Conservation (phyloP, 306 rosid genomes). For the Hippophae gyantsensis region DNA sequence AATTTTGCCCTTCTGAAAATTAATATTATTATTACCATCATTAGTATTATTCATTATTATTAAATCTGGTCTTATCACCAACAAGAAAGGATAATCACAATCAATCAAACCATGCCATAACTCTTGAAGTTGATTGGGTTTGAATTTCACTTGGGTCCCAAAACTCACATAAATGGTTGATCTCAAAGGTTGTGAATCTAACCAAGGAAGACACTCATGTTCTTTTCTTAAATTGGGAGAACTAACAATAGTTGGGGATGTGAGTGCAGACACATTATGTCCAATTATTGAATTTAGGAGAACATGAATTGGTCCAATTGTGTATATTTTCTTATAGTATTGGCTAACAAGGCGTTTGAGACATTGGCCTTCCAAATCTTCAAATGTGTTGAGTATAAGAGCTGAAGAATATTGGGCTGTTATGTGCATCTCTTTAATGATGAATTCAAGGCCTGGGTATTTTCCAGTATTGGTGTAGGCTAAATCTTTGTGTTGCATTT, state of each 20-base stretch:
- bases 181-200: neutral
- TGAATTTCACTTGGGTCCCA: constrained; percentile 1
- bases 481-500: neutral
- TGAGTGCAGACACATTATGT: neutral
- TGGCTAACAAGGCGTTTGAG: neutral
- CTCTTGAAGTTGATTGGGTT: neutral
- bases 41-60: neutral
- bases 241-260: neutral
- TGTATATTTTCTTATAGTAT: constrained; percentile 9
- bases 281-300: neutral
- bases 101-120: constrained; percentile 13
- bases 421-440: neutral
- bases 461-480: neutral
- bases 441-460: neutral
- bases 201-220: constrained; percentile 1
- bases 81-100: neutral
- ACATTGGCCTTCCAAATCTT: neutral
- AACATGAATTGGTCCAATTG: constrained; percentile 13
- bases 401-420: neutral
- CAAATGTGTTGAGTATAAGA: constrained; percentile 10
- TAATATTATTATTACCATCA: neutral
- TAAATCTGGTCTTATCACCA: constrained; percentile 2
- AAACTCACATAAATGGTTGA: constrained; percentile 17
- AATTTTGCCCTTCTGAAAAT: constrained; percentile 7
- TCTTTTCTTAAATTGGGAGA: neutral